Conservation (phyloP, 116 monocot species). For the Phalaenopsis hybrid region DNA sequence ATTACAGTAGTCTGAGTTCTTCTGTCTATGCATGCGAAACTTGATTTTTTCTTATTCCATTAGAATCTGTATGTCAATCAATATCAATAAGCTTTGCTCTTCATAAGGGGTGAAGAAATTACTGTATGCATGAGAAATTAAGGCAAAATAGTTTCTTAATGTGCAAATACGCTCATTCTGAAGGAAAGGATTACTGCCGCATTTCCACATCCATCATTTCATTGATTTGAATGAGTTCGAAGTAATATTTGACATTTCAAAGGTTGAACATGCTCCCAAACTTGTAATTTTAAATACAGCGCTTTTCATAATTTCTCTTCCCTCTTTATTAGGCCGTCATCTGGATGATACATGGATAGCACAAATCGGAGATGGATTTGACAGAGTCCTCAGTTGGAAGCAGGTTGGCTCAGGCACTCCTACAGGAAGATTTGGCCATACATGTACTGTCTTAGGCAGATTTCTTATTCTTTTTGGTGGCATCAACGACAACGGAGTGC, state of each 20-base stretch:
- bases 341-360: constrained; percentile 92
- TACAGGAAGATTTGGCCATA: constrained; percentile 83
- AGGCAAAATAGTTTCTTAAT: no score
- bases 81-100: not conserved
- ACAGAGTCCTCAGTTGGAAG: constrained; percentile 42
- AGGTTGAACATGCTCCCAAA: not conserved
- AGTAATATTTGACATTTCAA: no score
- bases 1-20: not conserved
- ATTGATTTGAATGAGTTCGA: not conserved
- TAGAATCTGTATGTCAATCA: not conserved
- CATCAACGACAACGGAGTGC: constrained; percentile 72
- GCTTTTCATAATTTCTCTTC: not conserved
- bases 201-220: not conserved
- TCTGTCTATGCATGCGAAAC: not conserved
- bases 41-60: not conserved
- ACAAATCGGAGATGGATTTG: constrained; percentile 40
- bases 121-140: not conserved
- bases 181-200: not conserved
- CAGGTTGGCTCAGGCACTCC: constrained; percentile 53
- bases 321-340: constrained; percentile 54
- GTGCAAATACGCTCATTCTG: not conserved
- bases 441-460: constrained; percentile 46
- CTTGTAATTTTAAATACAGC: not conserved
- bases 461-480: constrained; percentile 84
- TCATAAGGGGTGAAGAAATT: not conserved